These are phyloP conservation scores for Phytophthora pistaciae DNA, from an alignment of 352 stramenopile species.

Conservation along the genomic window DNA sequence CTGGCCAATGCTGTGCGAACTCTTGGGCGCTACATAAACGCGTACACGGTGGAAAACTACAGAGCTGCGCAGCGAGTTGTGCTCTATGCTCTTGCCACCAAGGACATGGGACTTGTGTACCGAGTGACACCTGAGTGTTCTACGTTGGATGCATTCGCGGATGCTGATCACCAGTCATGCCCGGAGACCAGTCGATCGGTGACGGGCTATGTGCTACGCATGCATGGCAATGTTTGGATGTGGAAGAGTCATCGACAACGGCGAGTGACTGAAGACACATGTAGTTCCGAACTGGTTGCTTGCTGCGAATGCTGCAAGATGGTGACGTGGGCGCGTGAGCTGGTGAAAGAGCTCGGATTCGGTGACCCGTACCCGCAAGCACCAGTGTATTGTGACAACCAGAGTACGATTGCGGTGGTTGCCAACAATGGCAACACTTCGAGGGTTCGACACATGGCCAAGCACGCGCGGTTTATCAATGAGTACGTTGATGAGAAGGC, in stretches of 20 bases:
- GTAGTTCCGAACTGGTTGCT: conserved; percentile 5
- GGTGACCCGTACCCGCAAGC: neutral
- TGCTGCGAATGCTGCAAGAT: conserved; percentile 8
- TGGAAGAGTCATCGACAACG: conserved; percentile 5
- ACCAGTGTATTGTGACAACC: conserved; percentile 4
- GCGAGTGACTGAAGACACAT: conserved; percentile 4
- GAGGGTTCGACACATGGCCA: conserved; percentile 2
- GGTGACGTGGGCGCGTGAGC: conserved; percentile 1
- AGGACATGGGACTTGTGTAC: conserved; percentile 2
- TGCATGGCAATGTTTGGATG: conserved; percentile 11
- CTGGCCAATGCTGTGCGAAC: conserved; percentile 6
- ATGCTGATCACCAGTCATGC: conserved; percentile 8
- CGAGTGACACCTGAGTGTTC: neutral
- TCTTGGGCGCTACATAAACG: neutral
- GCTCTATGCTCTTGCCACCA: neutral
- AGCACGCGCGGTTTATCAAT: conserved; percentile 8
- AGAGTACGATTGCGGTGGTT: conserved; percentile 9
- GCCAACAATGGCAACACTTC: conserved; percentile 12
- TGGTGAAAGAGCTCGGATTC: neutral
- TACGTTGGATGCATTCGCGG: neutral
- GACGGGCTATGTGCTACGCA: neutral
- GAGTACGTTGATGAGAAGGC: neutral
- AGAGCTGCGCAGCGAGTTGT: conserved; percentile 1
- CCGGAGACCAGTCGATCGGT: conserved; percentile 5
- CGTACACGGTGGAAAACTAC: conserved; percentile 10